Evolutionary conservation across 768 basidiomycete genomes (phyloP), one percentile per base, ranked within the genome.

Genomic region (Sutorius australiensis): DNA sequence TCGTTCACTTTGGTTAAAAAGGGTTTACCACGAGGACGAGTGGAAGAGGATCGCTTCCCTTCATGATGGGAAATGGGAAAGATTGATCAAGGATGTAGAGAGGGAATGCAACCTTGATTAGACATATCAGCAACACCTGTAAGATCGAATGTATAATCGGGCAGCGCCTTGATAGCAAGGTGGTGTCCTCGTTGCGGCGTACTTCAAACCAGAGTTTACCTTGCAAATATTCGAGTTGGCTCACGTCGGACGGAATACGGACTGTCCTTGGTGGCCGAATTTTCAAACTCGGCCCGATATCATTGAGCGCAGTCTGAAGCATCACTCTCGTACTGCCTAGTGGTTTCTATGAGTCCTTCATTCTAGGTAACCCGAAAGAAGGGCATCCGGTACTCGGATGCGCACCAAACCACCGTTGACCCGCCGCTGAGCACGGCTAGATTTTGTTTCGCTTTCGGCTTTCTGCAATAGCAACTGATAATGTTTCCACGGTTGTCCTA

Each of bases 251-350:
- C 95, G 8, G 93, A 94, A 67, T 98, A 99, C 1, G 97, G 97
- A 64, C 98, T 94, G 72, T 91, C 80, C 62, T 92, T 92, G 69
- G 85, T 92, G 12, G 80, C 76, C 21, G 82, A 78, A 41, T 24
- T 24, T 24, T 24, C 24, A 99, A 80, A 63, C 90, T 92, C 13
- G 89, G 92, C 47, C 95, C 78, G 76, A 99, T 98, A 71, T 97
- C 95, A 65, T 97, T 93, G 62, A 99, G 75, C 12, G 95, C 95
- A 24, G 84, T 89, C 68, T 99, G 95, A 17, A 92, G 94, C 66
- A 98, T 98, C 34, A 98, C 95, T 66, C 97, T 78, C n/a, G 97
- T 98, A 71, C 98, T 98, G 40, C 95, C 94, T 95, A 24, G 24
- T n/a, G 24, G 2, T 24, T 24, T 24, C 24, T 4, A 24, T 24